phyloP scores from a whole-genome alignment of 176 grass and related monocot genomes.

The Neostapfia colusana region DNA sequence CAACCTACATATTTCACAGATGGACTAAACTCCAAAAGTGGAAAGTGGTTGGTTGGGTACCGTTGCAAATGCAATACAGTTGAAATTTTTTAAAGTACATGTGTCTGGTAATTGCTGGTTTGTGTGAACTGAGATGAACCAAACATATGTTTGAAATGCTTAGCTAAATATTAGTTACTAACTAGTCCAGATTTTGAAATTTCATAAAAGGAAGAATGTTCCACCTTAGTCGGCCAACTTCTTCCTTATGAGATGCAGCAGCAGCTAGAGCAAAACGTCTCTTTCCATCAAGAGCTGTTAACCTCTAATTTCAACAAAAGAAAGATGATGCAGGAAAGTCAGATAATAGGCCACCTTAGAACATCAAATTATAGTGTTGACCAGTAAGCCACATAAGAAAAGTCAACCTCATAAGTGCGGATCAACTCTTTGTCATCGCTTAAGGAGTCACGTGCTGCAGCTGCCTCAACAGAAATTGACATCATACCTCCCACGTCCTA shows the following conservation, averaged over 20 bases:
- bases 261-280: conserved; percentile 97
- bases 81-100: conserved; percentile 10
- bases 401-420: conserved; percentile 86
- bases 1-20: conserved; percentile 25
- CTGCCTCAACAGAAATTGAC: conserved; percentile 99
- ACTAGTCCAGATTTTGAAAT: background rate
- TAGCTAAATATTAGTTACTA: conserved; percentile 17
- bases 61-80: conserved; percentile 7
- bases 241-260: conserved; percentile 96
- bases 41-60: background rate
- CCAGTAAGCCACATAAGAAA: conserved; percentile 39
- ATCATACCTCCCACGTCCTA: conserved; percentile 99
- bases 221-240: conserved; percentile 93
- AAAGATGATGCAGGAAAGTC: conserved; percentile 44
- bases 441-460: conserved; percentile 84
- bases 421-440: conserved; percentile 94
- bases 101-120: background rate
- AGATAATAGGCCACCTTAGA: conserved; percentile 34
- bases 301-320: conserved; percentile 65
- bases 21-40: conserved; percentile 9
- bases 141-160: conserved; percentile 8
- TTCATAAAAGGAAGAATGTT: background rate
- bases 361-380: conserved; percentile 26
- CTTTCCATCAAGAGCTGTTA: conserved; percentile 98
- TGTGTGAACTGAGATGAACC: conserved; percentile 12